phyloP scores from a whole-genome alignment of 2,329 filamentous ascomycete species.

The Fonsecaea pedrosoi region DNA sequence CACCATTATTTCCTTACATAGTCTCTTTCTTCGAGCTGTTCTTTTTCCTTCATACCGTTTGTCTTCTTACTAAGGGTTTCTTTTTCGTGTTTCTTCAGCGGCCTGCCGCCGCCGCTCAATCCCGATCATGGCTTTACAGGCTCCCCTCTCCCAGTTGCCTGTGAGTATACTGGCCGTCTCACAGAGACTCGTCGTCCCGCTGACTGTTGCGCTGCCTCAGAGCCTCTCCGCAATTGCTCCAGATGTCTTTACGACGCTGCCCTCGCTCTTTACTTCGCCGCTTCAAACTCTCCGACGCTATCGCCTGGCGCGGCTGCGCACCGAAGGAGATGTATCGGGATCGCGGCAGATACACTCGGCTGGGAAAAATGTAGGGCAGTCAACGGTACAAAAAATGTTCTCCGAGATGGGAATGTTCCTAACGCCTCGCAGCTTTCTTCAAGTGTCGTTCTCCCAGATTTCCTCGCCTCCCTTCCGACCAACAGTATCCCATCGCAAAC shows the following conservation, averaged over 20 bases:
- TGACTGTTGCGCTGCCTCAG: constrained; percentile 25
- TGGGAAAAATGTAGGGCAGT: neutral
- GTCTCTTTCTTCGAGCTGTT: constrained; percentile 6
- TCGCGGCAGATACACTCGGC: constrained; percentile 22
- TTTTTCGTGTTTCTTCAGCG: neutral
- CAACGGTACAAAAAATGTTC: constrained; percentile 8
- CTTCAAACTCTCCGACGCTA: constrained; percentile 35
- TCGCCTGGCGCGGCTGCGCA: constrained; percentile 31
- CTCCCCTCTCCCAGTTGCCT: constrained; percentile 32
- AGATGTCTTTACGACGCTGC: constrained; percentile 36
- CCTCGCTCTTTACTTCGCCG: constrained; percentile 34
- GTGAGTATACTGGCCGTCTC: constrained; percentile 21
- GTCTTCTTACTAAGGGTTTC: constrained; percentile 7
- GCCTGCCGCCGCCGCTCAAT: constrained; percentile 22
- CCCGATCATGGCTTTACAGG: constrained; percentile 35
- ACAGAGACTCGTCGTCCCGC: neutral
- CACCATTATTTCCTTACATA: constrained; percentile 1
- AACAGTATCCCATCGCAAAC: constrained; percentile 14
- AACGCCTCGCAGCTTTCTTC: constrained; percentile 26
- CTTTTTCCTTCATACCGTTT: constrained; percentile 1
- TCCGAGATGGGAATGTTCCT: constrained; percentile 1
- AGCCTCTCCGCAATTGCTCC: constrained; percentile 36
- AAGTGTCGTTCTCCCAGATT: constrained; percentile 24
- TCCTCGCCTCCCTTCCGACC: constrained; percentile 26
- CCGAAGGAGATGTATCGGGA: constrained; percentile 21